Evolutionary conservation across 352 stramenopile species (phyloP), one percentile per base, ranked within the genome.

Genomic region (Pythium rhizo-oryzae): DNA sequence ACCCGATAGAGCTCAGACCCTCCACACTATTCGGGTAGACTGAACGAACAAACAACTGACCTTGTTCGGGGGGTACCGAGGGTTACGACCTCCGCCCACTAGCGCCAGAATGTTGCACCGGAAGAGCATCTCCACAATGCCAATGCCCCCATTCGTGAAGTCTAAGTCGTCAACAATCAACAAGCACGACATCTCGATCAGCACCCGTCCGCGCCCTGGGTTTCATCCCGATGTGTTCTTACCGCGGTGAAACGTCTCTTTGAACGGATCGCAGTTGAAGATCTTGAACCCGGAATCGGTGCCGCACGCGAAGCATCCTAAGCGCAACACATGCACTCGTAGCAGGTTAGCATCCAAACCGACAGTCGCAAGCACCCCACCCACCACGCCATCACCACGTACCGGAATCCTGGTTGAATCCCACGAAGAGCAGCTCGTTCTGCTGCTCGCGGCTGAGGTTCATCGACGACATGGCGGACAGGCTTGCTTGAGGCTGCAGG

Each of bases 111-210:
- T 96, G 76, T 99, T 99, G 79, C 96, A 99, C 23, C 98, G 92
- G 78, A 99, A 99, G 3, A 99, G 90, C 97, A 99, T 99, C 84
- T 99, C 97, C 8, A 99, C 97, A 62, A 97, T 97, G 18, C 97
- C 97, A 62, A 99, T 99, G 33, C 97, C 97, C 51, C 93, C 94
- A 86, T 93, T 96, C 49, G 89, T 87, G 66, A 98, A 98, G 69
- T 97, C 90, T 96, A 50, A 19, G 12, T 4, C 28, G 28, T 23
- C 47, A 23, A 54, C n/a, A 39, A 55, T n/a, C 6, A 30, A 46
- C 52, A 57, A 6, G 47, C 47, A 51, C 35, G 16, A 19, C 28
- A 16, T 25, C n/a, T 25, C 3, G 23, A 35, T 51, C 37, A 50
- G n/a, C 21, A 44, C 25, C 33, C 4, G 9, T 9, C 33, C 18